Conservation (phyloP, 2,329 filamentous ascomycete species). For the Cytospora piceae region DNA sequence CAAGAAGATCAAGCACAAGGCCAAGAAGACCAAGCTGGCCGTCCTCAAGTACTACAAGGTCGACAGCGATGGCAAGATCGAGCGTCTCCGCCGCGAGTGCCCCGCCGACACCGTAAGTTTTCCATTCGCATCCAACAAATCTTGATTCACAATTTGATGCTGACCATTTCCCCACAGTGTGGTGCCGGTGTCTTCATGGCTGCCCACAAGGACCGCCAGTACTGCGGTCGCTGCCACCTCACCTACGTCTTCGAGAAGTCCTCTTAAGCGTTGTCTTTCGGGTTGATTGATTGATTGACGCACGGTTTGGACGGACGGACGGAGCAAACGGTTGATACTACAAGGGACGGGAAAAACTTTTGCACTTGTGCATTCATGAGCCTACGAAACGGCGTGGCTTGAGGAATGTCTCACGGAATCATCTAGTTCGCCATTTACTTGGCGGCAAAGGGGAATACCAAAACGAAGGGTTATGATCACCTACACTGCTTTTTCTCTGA, state of each 20-base stretch:
- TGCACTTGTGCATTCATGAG: constrained; percentile 18
- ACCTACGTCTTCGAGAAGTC: constrained; percentile 75
- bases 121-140: neutral
- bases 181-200: constrained; percentile 99
- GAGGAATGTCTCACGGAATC: constrained; percentile 23
- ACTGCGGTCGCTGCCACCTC: constrained; percentile 79
- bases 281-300: constrained; percentile 27
- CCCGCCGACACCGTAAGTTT: constrained; percentile 80
- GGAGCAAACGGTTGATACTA: constrained; percentile 24
- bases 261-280: constrained; percentile 45
- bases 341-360: constrained; percentile 26
- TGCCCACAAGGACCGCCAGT: constrained; percentile 99
- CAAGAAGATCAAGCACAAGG: constrained; percentile 99
- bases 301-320: constrained; percentile 22
- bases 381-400: constrained; percentile 8
- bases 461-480: constrained; percentile 27
- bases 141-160: constrained; percentile 15
- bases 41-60: constrained; percentile 99
- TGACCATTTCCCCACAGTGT: constrained; percentile 64
- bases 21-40: constrained; percentile 99
- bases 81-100: constrained; percentile 98
- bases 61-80: constrained; percentile 98
- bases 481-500: neutral
- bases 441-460: constrained; percentile 21
- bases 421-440: constrained; percentile 25